Base-by-base conservation (phyloP, 306 rosid species). In the Citrullus colocynthis region DNA sequence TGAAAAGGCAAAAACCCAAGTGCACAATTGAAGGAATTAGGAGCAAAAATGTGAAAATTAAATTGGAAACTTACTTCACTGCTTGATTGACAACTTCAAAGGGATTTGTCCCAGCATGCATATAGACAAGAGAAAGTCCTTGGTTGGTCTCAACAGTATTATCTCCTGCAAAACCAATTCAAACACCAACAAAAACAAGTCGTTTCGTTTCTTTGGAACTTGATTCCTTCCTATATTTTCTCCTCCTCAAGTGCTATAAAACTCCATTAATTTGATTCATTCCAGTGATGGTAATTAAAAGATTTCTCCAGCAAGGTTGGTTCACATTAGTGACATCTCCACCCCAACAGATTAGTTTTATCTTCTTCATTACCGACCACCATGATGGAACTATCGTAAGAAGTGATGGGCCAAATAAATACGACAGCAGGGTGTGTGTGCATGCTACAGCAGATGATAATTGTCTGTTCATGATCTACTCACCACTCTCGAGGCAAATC, bases 91-190 rank as follows among this genome's bases (percentile, higher is more conserved):
- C 88, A 76, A 91, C 98, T 86, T 89, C 98, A 86, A 92, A 96
- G 58, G 99, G 98, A 83, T 92, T 85, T 20, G 93, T 88, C 77
- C 99, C 99, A 81, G 97, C 93, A 85, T 96, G 99, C 90, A 96
- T 82, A 88, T 91, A 96, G 18, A 95, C 87, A 41, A 92, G 81
- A 87, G 85, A 85, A 86, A 86, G 91, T 64, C 97, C 99, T 87
- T 95, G 97, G 79, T 84, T 83, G 63, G 97, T 95, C 90, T 84
- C 93, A 81, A 95, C 90, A 77, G 81, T 83, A 71, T 13, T 79
- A 77, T 95, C 99, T 63, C 99, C 99, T 95, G 93, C 97, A 95
- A 88, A 90, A 89, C 83, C 87, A 90, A 82, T 86, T 66, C 90
- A 88, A 82, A 90, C 81, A 86, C 90, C 91, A 87, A 81, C 84